These are phyloP conservation scores for Colletotrichum orchidophilum DNA, from an alignment of 2,329 filamentous ascomycete genomes.

Conservation along the genomic window DNA sequence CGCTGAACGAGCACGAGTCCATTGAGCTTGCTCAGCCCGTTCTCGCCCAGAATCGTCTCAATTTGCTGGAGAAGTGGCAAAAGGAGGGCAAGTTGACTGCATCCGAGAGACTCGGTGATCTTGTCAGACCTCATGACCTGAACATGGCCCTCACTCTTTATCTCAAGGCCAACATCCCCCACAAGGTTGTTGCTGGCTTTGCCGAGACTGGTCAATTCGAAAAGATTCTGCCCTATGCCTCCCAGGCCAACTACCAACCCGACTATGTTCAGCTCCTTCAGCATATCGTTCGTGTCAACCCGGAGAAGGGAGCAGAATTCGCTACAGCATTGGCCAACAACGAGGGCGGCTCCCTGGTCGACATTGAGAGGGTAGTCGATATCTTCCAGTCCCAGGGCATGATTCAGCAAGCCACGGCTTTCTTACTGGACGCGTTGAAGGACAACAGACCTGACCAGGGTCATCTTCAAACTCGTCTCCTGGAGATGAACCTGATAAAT, in stretches of 20 bases:
- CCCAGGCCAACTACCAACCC: constrained; percentile 87
- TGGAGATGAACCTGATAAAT: constrained; percentile 98
- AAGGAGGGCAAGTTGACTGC: constrained; percentile 95
- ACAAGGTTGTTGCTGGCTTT: constrained; percentile 95
- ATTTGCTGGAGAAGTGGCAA: constrained; percentile 97
- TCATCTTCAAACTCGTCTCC: constrained; percentile 88
- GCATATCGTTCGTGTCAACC: constrained; percentile 90
- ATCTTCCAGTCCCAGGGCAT: constrained; percentile 98
- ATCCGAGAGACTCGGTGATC: constrained; percentile 95
- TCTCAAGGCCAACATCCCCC: constrained; percentile 85
- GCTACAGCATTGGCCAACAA: constrained; percentile 92
- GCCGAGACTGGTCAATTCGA: constrained; percentile 97
- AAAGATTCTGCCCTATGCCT: constrained; percentile 92
- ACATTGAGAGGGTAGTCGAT: constrained; percentile 94
- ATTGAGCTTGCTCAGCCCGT: constrained; percentile 94
- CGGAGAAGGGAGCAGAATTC: constrained; percentile 95
- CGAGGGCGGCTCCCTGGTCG: constrained; percentile 86
- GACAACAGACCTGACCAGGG: constrained; percentile 95
- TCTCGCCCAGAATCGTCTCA: constrained; percentile 91
- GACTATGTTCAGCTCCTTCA: constrained; percentile 93
- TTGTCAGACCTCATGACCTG: constrained; percentile 89
- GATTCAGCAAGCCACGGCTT: constrained; percentile 98
- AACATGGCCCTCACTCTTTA: constrained; percentile 90
- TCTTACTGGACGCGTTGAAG: constrained; percentile 93
- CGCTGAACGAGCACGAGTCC: constrained; percentile 91